Conservation (phyloP, 2,329 filamentous ascomycete genomes). For the Fusarium equiseti region DNA sequence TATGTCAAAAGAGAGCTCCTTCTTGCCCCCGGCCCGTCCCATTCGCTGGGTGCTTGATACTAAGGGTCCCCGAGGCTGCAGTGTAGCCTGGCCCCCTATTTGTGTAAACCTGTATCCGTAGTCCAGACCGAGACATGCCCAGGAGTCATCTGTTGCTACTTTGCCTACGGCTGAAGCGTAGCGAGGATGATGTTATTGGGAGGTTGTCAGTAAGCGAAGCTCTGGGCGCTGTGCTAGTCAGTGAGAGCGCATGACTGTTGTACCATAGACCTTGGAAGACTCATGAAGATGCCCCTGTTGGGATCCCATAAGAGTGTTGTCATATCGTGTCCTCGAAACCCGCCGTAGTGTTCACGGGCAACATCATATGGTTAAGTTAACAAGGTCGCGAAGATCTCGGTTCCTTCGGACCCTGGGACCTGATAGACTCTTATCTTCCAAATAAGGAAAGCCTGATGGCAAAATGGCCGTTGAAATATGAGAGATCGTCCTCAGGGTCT, state of each 20-base stretch:
- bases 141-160: conserved; percentile 40
- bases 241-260: conserved; percentile 13
- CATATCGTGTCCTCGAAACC: conserved; percentile 12
- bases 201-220: conserved; percentile 26
- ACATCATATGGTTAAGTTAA: background rate
- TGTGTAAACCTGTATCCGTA: conserved; percentile 7
- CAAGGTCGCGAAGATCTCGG: conserved; percentile 31
- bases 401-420: conserved; percentile 27
- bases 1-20: background rate
- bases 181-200: conserved; percentile 23
- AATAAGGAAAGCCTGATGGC: background rate
- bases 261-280: conserved; percentile 6
- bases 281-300: conserved; percentile 2
- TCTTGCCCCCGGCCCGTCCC: conserved; percentile 27
- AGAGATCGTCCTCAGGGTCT: conserved; percentile 38
- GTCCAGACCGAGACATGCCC: conserved; percentile 36
- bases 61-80: conserved; percentile 35
- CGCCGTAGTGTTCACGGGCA: conserved; percentile 9
- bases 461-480: conserved; percentile 13
- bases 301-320: conserved; percentile 26
- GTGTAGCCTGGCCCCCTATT: conserved; percentile 12
- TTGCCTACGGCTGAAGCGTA: conserved; percentile 16
- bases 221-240: conserved; percentile 25
- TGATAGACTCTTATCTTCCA: conserved; percentile 1
- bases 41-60: conserved; percentile 41